Evolutionary conservation across 2,329 filamentous ascomycete genomes (phyloP).

Genomic region (Diaporthe citriasiana): DNA sequence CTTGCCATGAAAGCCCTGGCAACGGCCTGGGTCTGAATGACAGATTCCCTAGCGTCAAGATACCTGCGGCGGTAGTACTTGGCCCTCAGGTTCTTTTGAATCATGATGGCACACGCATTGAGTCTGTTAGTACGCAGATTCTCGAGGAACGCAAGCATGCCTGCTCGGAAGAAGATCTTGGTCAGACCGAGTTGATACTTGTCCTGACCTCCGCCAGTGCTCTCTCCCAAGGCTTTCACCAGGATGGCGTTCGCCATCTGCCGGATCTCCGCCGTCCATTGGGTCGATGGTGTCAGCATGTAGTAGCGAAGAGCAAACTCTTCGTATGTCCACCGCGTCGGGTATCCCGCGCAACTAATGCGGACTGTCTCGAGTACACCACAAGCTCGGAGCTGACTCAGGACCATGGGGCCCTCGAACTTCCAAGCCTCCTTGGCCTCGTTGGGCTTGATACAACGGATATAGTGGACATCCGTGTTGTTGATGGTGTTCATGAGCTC

Average conservation of each 20-base stretch:
- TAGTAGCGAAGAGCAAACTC: constrained; percentile 98
- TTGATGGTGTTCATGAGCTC: constrained; percentile 99
- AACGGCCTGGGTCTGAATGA: constrained; percentile 84
- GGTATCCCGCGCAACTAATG: constrained; percentile 97
- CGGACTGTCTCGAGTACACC: constrained; percentile 98
- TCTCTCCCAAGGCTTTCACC: constrained; percentile 86
- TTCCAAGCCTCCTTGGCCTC: constrained; percentile 97
- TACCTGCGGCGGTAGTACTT: constrained; percentile 96
- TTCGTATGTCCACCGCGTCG: constrained; percentile 98
- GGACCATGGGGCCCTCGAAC: constrained; percentile 98
- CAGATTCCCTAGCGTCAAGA: constrained; percentile 85
- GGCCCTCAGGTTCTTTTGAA: constrained; percentile 96
- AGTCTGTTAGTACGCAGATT: constrained; percentile 91
- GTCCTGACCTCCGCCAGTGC: constrained; percentile 80
- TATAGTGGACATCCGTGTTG: constrained; percentile 98
- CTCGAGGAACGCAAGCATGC: constrained; percentile 98
- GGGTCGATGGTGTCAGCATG: constrained; percentile 90
- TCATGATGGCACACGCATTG: constrained; percentile 96
- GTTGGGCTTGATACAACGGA: constrained; percentile 98
- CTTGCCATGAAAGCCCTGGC: constrained; percentile 84
- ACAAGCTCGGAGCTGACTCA: constrained; percentile 96
- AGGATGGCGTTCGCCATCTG: constrained; percentile 95
- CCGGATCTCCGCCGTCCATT: constrained; percentile 95
- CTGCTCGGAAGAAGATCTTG: constrained; percentile 99
- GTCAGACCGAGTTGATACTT: constrained; percentile 98